phyloP scores from a whole-genome alignment of 352 stramenopile genomes.

The Pythium myriotylum region DNA sequence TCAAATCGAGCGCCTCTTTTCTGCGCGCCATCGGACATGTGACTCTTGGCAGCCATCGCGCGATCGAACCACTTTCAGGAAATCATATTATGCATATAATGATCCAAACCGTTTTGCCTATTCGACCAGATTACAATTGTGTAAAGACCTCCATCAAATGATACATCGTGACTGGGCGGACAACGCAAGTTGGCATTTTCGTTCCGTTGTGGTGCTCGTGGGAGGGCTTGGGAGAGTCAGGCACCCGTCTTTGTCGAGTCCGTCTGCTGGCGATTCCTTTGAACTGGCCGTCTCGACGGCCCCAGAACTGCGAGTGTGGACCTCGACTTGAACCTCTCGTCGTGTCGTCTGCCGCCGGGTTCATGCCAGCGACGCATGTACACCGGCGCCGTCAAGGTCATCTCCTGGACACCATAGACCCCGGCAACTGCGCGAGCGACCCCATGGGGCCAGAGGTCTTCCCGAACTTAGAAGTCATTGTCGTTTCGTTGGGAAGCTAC shows the following conservation, averaged over 20 bases:
- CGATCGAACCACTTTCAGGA: background rate
- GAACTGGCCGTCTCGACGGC: background rate
- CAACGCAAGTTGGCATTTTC: background rate
- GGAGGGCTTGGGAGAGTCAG: background rate
- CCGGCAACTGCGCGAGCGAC: too few species aligned
- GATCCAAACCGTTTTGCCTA: too few species aligned
- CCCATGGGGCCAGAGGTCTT: too few species aligned
- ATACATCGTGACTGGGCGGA: too few species aligned
- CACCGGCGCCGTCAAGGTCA: too few species aligned
- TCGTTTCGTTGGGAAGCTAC: too few species aligned
- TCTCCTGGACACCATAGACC: too few species aligned
- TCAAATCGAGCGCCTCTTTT: slow-evolving; percentile 24
- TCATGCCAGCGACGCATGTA: background rate
- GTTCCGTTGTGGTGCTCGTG: background rate
- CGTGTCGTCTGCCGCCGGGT: background rate
- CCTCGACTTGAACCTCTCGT: slow-evolving; percentile 9
- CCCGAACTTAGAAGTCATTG: too few species aligned
- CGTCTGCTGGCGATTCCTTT: background rate
- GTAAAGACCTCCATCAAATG: too few species aligned
- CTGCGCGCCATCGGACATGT: background rate
- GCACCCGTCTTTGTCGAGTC: background rate
- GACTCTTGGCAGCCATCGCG: background rate
- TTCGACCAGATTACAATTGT: too few species aligned
- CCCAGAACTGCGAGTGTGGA: slow-evolving; percentile 8
- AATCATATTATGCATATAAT: too few species aligned